Percentiles rank a stretch among this genome's conserved stretches.
phyloP scores from a whole-genome alignment of 306 rosid genomes.

The Hippophae tibetana region DNA sequence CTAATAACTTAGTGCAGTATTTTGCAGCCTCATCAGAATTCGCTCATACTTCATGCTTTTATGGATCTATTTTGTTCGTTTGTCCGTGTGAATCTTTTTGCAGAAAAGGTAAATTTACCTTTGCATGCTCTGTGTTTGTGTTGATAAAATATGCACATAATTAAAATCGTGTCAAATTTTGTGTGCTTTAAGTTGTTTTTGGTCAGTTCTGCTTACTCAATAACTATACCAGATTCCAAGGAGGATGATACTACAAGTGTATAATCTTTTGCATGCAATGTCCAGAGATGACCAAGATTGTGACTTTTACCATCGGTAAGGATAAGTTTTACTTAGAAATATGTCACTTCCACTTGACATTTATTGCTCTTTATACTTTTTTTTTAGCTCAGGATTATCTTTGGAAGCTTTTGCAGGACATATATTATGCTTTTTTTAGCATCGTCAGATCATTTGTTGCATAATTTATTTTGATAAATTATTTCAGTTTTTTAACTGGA shows the following conservation, averaged over 20 bases:
- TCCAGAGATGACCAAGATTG: slow-evolving; percentile 85
- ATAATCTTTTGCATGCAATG: slow-evolving; percentile 82
- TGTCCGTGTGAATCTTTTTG: slow-evolving; percentile 88
- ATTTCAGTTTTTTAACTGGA: slow-evolving; percentile 8
- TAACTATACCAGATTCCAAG: slow-evolving; percentile 71
- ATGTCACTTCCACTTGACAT: too few relatives aligned
- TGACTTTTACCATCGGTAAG: slow-evolving; percentile 96
- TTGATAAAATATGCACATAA: not conserved
- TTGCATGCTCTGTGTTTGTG: slow-evolving; percentile 9
- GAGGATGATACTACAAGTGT: slow-evolving; percentile 90
- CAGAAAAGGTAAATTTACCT: slow-evolving; percentile 74
- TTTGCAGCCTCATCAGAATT: slow-evolving; percentile 99
- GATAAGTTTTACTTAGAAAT: slow-evolving; percentile 14
- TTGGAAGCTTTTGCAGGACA: not conserved
- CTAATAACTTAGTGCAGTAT: slow-evolving; percentile 66
- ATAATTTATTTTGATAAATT: not conserved
- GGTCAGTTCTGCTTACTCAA: slow-evolving; percentile 9
- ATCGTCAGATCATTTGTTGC: not conserved
- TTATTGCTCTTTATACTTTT: too few relatives aligned
- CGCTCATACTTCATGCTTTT: slow-evolving; percentile 80
- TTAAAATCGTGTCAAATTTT: slow-evolving; percentile 1
- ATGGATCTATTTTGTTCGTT: slow-evolving; percentile 97
- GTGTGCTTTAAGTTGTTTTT: slow-evolving; percentile 8
- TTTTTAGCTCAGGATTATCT: too few relatives aligned
- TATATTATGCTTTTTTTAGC: not conserved